These are phyloP conservation scores for Aspergillus conjunctus DNA, from an alignment of 495 filamentous ascomycete species.

Conservation along the genomic window DNA sequence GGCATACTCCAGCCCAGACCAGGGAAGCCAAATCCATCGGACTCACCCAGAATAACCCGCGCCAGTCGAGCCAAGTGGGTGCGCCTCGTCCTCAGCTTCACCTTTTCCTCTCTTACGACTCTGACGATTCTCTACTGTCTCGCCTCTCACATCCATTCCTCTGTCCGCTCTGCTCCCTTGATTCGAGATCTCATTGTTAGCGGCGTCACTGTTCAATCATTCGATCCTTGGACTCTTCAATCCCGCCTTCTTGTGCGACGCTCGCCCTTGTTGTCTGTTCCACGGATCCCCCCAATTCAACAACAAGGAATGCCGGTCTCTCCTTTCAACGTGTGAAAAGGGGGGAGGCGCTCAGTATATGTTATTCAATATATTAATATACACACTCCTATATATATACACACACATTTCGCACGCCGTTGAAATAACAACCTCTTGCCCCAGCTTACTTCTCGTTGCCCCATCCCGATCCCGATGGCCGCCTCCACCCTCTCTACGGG, in stretches of 20 bases:
- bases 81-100: conserved; percentile 15
- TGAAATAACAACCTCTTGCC: not conserved
- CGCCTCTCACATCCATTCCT: not conserved
- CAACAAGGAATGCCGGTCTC: conserved; percentile 24
- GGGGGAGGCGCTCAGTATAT: conserved; percentile 2
- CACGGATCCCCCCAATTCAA: conserved; percentile 1
- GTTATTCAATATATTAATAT: conserved; percentile 14
- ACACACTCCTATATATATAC: conserved; percentile 11
- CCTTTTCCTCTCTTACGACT: conserved; percentile 8
- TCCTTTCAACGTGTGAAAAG: conserved; percentile 14
- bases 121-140: too few species aligned
- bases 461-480: conserved; percentile 31
- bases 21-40: not conserved
- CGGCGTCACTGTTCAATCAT: conserved; percentile 17
- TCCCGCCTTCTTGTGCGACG: conserved; percentile 23
- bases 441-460: not conserved
- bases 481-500: conserved; percentile 40
- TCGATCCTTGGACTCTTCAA: conserved; percentile 11
- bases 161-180: not conserved
- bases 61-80: conserved; percentile 21
- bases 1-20: not conserved
- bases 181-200: not conserved
- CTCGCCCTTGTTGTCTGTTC: conserved; percentile 24
- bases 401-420: not conserved
- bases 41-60: conserved; percentile 6